phyloP scores from a whole-genome alignment of 768 basidiomycete species.

The Amanita rimosa region DNA sequence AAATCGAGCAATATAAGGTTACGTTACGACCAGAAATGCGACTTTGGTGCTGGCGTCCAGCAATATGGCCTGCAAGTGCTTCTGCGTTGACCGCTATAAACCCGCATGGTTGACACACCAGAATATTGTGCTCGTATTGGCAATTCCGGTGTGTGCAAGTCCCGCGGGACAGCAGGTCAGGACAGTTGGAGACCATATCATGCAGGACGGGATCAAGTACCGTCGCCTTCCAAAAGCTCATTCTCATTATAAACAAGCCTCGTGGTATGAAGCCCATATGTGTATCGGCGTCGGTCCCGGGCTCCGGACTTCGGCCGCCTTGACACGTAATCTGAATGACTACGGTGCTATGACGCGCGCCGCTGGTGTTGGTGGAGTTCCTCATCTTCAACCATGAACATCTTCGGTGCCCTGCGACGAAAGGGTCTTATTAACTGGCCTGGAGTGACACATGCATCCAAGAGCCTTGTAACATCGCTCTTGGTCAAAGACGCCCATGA shows the following conservation, averaged over 20 bases:
- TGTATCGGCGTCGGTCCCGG: too few species aligned
- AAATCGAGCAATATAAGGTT: constrained; percentile 10
- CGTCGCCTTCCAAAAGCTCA: too few species aligned
- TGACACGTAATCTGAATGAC: too few species aligned
- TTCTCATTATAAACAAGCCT: too few species aligned
- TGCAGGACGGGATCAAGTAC: too few species aligned
- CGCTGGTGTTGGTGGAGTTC: too few species aligned
- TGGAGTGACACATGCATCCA: constrained; percentile 31
- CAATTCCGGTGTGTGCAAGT: constrained; percentile 23
- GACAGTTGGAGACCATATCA: constrained; percentile 18
- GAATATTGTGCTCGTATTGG: constrained; percentile 21
- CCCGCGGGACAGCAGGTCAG: constrained; percentile 22
- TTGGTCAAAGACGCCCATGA: constrained; percentile 34
- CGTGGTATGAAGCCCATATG: too few species aligned
- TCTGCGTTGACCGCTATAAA: constrained; percentile 17
- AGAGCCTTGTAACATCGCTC: constrained; percentile 29
- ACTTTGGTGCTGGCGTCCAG: constrained; percentile 17
- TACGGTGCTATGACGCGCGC: too few species aligned
- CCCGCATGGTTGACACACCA: constrained; percentile 26
- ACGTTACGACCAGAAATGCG: constrained; percentile 18
- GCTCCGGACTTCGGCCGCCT: too few species aligned
- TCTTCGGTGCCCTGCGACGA: constrained; percentile 14
- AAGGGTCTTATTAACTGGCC: constrained; percentile 36
- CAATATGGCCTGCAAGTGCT: constrained; percentile 18
- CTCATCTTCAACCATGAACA: constrained; percentile 2